Evolutionary conservation across 306 rosid species (phyloP).

Genomic region (Cucurbita maxima): DNA sequence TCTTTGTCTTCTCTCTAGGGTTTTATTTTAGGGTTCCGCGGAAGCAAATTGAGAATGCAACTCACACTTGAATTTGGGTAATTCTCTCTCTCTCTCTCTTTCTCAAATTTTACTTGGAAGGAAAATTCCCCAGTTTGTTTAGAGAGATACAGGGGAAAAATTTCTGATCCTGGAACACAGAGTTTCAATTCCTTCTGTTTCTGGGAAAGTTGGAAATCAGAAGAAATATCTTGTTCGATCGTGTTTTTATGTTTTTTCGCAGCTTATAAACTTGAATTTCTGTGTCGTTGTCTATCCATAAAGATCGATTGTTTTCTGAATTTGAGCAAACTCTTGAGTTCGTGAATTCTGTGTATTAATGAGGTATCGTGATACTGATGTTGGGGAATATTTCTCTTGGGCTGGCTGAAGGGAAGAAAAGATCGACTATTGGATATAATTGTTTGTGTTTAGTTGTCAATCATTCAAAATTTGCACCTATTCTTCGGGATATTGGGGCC

Average conservation of each 20-base stretch:
- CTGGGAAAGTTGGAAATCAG: not conserved
- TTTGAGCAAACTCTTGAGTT: not conserved
- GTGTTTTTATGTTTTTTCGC: not conserved
- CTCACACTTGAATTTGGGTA: constrained; percentile 83
- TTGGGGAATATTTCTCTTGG: not conserved
- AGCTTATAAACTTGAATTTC: not conserved
- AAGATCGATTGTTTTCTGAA: not conserved
- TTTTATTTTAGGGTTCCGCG: not conserved
- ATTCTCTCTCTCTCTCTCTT: not conserved
- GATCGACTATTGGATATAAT: not conserved
- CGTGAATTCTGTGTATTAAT: not conserved
- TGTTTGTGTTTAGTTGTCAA: not conserved
- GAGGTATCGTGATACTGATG: not conserved
- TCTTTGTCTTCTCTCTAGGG: not conserved
- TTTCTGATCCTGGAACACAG: not conserved
- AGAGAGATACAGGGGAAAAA: not conserved
- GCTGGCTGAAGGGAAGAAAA: not conserved
- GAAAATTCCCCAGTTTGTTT: not conserved
- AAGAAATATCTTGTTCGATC: not conserved
- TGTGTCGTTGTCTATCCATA: not conserved
- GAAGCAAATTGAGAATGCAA: constrained; percentile 32
- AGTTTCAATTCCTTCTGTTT: not conserved
- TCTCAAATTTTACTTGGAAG: not conserved
- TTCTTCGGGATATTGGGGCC: not conserved
- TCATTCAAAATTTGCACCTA: not conserved